phyloP scores from a whole-genome alignment of 176 grass and related monocot genomes.

The Carex cristatella region DNA sequence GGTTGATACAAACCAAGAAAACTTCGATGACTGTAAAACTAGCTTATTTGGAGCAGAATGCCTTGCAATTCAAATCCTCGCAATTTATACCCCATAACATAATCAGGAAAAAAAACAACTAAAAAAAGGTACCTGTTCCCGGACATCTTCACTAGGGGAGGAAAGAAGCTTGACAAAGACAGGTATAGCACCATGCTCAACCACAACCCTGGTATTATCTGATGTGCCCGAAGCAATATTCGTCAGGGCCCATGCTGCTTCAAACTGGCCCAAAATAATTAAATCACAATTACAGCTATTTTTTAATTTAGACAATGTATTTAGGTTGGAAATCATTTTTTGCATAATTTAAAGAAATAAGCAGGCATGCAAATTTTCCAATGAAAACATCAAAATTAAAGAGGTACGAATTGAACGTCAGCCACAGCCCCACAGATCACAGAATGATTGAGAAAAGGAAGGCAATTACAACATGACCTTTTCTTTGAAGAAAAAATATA shows the following conservation, averaged over 20 bases:
- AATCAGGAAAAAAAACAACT: not conserved
- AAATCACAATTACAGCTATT: not conserved
- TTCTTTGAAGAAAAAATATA: not conserved
- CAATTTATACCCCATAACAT: not conserved
- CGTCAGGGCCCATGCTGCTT: slow-evolving; percentile 90
- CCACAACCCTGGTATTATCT: slow-evolving; percentile 83
- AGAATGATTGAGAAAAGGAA: not conserved
- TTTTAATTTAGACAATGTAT: not conserved
- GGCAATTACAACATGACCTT: not conserved
- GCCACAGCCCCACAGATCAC: not conserved
- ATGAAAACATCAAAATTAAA: not conserved
- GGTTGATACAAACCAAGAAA: not conserved
- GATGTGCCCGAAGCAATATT: slow-evolving; percentile 95
- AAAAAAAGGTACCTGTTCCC: slow-evolving; percentile 49
- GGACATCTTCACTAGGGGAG: slow-evolving; percentile 76
- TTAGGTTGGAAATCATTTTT: not conserved
- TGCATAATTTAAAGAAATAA: not conserved
- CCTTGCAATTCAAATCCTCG: not conserved
- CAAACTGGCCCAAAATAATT: slow-evolving; percentile 52
- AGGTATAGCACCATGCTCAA: slow-evolving; percentile 73
- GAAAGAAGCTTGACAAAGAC: slow-evolving; percentile 82
- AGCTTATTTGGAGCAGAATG: not conserved
- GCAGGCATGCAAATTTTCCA: not conserved
- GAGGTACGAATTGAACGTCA: not conserved
- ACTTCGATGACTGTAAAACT: not conserved